Percentiles rank a stretch among this genome's conserved stretches.
phyloP scores from a whole-genome alignment of 2,329 filamentous ascomycete species.

The Sarocladium strictum region DNA sequence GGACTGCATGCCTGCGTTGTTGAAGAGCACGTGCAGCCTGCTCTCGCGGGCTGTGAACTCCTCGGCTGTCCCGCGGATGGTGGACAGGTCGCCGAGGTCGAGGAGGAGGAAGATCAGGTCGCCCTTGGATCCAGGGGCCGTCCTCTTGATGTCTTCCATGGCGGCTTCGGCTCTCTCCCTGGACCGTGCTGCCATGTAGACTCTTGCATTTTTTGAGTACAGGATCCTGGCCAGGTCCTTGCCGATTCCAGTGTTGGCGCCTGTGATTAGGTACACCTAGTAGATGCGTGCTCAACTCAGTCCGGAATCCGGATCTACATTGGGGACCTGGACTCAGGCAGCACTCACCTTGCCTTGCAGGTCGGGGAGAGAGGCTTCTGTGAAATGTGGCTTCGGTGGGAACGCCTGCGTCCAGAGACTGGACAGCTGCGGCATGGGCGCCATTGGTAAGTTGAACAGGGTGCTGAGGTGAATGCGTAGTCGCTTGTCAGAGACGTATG shows the following conservation, averaged over 20 bases:
- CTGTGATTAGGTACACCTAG: constrained; percentile 43
- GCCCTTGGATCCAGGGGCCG: constrained; percentile 25
- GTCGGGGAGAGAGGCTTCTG: constrained; percentile 58
- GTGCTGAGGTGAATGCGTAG: too few species aligned
- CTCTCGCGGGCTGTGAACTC: constrained; percentile 17
- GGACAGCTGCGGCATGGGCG: not conserved
- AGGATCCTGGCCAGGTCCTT: constrained; percentile 44
- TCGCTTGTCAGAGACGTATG: too few species aligned
- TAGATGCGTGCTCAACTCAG: too few species aligned
- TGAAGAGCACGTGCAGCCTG: constrained; percentile 29
- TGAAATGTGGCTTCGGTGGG: not conserved
- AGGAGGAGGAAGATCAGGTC: constrained; percentile 32
- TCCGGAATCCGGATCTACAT: too few species aligned
- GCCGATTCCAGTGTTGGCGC: constrained; percentile 33
- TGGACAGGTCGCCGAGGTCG: constrained; percentile 29
- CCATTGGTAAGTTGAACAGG: too few species aligned
- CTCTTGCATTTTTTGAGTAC: constrained; percentile 42
- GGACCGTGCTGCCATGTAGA: constrained; percentile 45
- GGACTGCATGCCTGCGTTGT: constrained; percentile 33
- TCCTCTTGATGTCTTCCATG: constrained; percentile 32
- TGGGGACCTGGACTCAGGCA: not conserved
- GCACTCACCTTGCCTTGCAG: constrained; percentile 39
- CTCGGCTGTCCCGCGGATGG: constrained; percentile 21
- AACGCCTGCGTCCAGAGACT: not conserved
- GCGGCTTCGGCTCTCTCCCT: constrained; percentile 29